These are phyloP conservation scores for Fragaria vesca DNA, from an alignment of 306 rosid genomes.

Conservation along the genomic window DNA sequence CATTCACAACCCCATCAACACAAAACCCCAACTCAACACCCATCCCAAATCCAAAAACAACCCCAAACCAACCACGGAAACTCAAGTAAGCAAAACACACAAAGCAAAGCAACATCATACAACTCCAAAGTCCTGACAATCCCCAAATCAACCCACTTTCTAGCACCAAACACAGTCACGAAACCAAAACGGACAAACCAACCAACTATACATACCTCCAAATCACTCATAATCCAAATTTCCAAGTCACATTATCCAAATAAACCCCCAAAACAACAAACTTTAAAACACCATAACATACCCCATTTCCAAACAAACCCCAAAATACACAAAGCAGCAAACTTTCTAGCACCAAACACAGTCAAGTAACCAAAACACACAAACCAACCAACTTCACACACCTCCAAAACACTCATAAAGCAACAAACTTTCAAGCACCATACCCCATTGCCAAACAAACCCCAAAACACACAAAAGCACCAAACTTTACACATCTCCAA, in stretches of 20 bases:
- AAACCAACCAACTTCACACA: not conserved
- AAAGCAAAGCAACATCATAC: not conserved
- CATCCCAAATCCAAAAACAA: not conserved
- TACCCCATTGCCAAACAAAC: not conserved
- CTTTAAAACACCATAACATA: not conserved
- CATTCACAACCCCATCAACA: slow-evolving; percentile 16
- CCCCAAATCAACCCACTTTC: not conserved
- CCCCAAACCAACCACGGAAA: not conserved
- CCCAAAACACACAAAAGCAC: not conserved
- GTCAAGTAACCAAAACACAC: not conserved
- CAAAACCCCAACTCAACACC: not conserved
- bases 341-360: not conserved
- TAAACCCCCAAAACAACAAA: not conserved
- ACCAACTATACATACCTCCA: not conserved
- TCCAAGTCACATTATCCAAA: not conserved
- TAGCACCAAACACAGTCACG: not conserved
- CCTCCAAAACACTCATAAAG: not conserved
- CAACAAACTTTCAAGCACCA: not conserved
- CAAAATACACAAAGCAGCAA: not conserved
- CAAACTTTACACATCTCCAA: not conserved
- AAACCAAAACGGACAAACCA: not conserved
- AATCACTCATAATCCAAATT: not conserved
- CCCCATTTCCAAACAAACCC: not conserved
- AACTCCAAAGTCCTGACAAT: not conserved
- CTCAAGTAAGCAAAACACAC: not conserved